Base-by-base conservation (phyloP, 108 stramenopile genomes). In the Stephanodiscus triporus region DNA sequence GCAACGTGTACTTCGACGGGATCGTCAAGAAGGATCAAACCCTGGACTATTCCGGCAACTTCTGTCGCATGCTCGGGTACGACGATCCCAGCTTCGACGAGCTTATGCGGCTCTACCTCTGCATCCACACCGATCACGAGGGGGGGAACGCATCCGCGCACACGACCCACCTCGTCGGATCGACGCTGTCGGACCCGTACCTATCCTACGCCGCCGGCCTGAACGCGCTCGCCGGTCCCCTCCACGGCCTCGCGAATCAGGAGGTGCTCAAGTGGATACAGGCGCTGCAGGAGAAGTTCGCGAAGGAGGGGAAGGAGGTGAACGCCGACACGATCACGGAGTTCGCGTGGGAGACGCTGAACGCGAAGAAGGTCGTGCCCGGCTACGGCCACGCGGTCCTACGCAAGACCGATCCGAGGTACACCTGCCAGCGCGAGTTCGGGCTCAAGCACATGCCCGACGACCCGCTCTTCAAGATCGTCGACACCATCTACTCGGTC, bases 111-210 rank as follows among this genome's bases (percentile, higher is more conserved):
- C 88, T 99, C 64, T 99, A 99, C 88, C 86, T 99, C 45, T 96
- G 95, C 80, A 99, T 99, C 83, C 99, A 99, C 92, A 96, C 97
- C 45, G 99, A 99, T 85, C 99, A 99, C 85, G 99, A 99, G 86
- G 99, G 99, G 43, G 99, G 99, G 63, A 99, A 99, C 83, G 99
- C 98, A 47, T 96, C 95, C 22, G 99, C 99, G 8, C 99, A 99
- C 84, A 91, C 99, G 56, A 99, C 99, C 49, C 99, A 98, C 85
- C 87, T 99, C 70, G 97, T 98, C 13, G 99, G 99, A 69, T 95
- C 93, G 20, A 98, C 99, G 24, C 77, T 99, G 37, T 75, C 89
- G 17, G 99, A 99, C 86, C 96, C 99, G 8, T 99, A 97, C 88
- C 82, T 98, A 54, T 82, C 94, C 51, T 98, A 97, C 83, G 83